Base-by-base conservation (phyloP, 202 grass and related monocot genomes). In the Musa balbisiana region DNA sequence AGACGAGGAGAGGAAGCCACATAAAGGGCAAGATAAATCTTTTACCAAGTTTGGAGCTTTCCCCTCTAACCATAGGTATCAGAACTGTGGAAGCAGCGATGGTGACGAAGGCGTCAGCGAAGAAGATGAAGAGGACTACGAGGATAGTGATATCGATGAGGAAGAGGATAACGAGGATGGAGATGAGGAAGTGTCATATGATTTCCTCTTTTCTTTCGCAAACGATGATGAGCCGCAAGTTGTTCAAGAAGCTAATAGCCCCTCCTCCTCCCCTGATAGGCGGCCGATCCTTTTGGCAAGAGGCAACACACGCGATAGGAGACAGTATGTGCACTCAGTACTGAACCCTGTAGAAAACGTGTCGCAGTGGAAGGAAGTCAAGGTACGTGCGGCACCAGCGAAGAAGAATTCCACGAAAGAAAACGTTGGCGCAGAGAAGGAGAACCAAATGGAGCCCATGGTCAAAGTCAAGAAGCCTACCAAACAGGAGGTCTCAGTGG, bases 191-290 rank as follows among this genome's bases (percentile, higher is more conserved):
- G 91, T 85, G 11, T 89, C 83, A 2, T 99, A 92, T 59, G 91
- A 99, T 55, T 95, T 91, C 9, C 90, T 92, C 81, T 99, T 95
- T 80, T 90, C 92, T 24, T 81, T 99, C 25, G 89, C 95, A 16
- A 80, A 88, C 14, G 49, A 71, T 55, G 86, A 82, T 71, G 75
- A 67, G 52, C 88, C 33, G 73, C 88, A 86, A 3, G 49, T 33
- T 15, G 71, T 76, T 71, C 66, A 80, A 53, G 85, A 80, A 75
- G 80, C 80, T 19, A 55, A 21, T 63, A 80, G 33, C 10, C 62
- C 69, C 33, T 43, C 33, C 33, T 43, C 33, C 27, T 67, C 85
- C 83, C 0, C 16, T 23, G 83, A 27, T 67, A 80, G 67, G 76
- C 92, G 26, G 73, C 82, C 78, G 60, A 76, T 49, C 84, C 85